Evolutionary conservation across 2,329 filamentous ascomycete species (phyloP).

Genomic region (Aspergillus latus): DNA sequence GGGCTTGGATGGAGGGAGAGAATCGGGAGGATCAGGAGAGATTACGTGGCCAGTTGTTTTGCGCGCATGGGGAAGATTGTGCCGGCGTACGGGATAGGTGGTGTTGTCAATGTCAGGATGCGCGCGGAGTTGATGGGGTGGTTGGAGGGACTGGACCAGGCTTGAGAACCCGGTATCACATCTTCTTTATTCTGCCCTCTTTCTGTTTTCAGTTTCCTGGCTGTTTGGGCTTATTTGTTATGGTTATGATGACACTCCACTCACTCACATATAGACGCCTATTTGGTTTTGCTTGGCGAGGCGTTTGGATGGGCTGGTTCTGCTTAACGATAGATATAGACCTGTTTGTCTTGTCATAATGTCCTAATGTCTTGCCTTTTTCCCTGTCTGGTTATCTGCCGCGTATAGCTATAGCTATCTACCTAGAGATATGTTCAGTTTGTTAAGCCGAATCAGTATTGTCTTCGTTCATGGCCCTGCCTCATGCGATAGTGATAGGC

Average conservation of each 20-base stretch:
- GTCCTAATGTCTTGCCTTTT: not conserved
- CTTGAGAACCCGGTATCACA: too few relatives aligned
- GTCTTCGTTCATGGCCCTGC: too few relatives aligned
- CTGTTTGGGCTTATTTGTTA: not conserved
- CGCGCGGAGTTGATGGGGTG: constrained; percentile 65
- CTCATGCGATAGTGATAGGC: too few relatives aligned
- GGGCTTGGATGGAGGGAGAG: constrained; percentile 58
- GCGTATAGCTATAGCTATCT: not conserved
- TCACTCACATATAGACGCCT: not conserved
- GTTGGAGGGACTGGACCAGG: constrained; percentile 41
- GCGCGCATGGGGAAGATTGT: constrained; percentile 83
- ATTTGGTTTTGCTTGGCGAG: not conserved
- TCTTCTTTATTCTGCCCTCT: too few relatives aligned
- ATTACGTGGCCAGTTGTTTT: constrained; percentile 71
- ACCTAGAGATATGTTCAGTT: not conserved
- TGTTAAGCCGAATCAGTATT: too few relatives aligned
- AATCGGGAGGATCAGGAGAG: constrained; percentile 65
- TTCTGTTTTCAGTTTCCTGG: too few relatives aligned
- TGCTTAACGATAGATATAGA: not conserved
- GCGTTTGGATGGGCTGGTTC: not conserved
- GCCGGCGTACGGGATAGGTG: constrained; percentile 84
- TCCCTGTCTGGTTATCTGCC: not conserved
- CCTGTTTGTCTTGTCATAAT: not conserved
- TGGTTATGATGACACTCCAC: not conserved
- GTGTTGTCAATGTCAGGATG: constrained; percentile 77